Conservation (phyloP, 2,329 filamentous ascomycete species). For the Aspergillus sp. region DNA sequence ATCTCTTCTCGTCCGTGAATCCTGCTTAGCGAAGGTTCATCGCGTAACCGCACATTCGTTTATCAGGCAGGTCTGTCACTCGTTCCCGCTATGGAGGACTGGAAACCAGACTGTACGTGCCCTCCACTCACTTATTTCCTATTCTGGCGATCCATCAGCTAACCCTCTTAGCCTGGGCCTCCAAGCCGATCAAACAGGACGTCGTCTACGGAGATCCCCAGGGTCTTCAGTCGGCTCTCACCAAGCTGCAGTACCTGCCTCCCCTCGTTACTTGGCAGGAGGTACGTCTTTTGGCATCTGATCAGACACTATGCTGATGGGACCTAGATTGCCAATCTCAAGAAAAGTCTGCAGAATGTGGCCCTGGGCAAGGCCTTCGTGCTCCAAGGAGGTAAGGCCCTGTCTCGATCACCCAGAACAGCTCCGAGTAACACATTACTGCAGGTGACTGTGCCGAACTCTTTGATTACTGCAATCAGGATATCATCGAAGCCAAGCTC, state of each 20-base stretch:
- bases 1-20: not conserved
- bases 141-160: too few relatives aligned
- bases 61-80: slow-evolving; percentile 3
- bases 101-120: slow-evolving; percentile 11
- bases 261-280: slow-evolving; percentile 40
- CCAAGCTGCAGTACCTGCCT: slow-evolving; percentile 36
- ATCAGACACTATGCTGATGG: slow-evolving; percentile 3
- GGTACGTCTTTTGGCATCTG: slow-evolving; percentile 14
- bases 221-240: slow-evolving; percentile 30
- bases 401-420: not conserved
- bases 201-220: slow-evolving; percentile 34
- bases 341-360: slow-evolving; percentile 70
- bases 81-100: slow-evolving; percentile 5
- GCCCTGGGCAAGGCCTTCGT: slow-evolving; percentile 86
- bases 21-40: not conserved
- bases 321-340: slow-evolving; percentile 60
- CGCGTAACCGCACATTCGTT: not conserved
- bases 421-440: not conserved
- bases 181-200: slow-evolving; percentile 17
- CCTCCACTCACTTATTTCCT: not conserved
- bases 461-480: slow-evolving; percentile 89
- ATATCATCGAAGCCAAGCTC: slow-evolving; percentile 88
- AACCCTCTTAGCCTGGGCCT: slow-evolving; percentile 14
- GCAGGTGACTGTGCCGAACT: slow-evolving; percentile 79
- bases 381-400: slow-evolving; percentile 65